phyloP scores from a whole-genome alignment of 192 early-diverging fungal genomes.

The Jimgerdemannia lactiflua region DNA sequence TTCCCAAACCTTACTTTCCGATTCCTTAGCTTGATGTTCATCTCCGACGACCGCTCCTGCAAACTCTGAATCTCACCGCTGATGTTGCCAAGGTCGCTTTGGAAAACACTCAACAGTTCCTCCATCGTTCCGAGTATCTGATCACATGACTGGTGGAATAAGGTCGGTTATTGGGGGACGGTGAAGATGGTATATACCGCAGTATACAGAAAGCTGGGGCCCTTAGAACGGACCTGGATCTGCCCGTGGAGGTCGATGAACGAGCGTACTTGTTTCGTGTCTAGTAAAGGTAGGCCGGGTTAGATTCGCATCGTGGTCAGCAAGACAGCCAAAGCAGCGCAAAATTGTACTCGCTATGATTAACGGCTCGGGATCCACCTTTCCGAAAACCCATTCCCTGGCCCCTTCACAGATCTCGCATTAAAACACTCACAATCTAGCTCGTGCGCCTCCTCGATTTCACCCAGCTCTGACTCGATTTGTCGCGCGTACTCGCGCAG shows the following conservation, averaged over 20 bases:
- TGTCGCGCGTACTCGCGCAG: constrained; percentile 81
- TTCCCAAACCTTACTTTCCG: constrained; percentile 53
- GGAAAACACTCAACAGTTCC: constrained; percentile 76
- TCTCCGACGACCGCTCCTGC: constrained; percentile 76
- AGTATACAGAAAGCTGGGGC: too few relatives aligned
- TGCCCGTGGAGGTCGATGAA: constrained; percentile 65
- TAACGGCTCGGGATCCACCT: background rate
- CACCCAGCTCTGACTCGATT: constrained; percentile 70
- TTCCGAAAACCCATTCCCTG: background rate
- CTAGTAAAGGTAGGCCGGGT: constrained; percentile 25
- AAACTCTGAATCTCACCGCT: constrained; percentile 84
- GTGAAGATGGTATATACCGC: too few relatives aligned
- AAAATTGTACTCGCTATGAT: background rate
- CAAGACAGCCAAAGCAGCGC: background rate
- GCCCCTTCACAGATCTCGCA: background rate
- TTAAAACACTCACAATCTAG: constrained; percentile 53
- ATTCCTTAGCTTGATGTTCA: constrained; percentile 85
- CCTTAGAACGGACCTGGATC: constrained; percentile 46
- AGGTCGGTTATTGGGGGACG: background rate
- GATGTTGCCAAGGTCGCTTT: constrained; percentile 84
- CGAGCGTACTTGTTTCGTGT: constrained; percentile 50
- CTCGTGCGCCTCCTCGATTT: constrained; percentile 68
- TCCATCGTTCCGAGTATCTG: constrained; percentile 86
- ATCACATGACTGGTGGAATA: constrained; percentile 54
- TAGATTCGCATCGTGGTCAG: background rate